Base-by-base conservation (phyloP, 148 eudicot genomes). In the Chenopodium suecicum region DNA sequence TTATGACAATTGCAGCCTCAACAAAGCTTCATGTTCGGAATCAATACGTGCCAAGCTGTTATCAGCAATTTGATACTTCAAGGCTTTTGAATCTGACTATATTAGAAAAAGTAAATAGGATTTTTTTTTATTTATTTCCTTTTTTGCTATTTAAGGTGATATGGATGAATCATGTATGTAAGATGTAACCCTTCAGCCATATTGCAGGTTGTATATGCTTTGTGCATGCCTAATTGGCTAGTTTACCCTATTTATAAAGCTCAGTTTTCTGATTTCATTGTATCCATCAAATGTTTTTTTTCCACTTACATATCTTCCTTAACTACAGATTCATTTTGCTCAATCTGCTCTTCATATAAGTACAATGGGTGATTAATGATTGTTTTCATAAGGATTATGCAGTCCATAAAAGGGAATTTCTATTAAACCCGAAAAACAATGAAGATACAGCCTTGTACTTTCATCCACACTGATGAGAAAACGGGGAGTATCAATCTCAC, bases 41-140 rank as follows among this genome's bases (percentile, higher is more conserved):
- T 81, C 78, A 7, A 81, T 94, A 29, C 94, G 93, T 5, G 78
- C 86, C 7, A 88, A 91, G 83, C 79, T 94, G 64, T 86, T 86
- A 20, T 89, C 90, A 82, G 93, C 88, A 41, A 79, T 79, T 52
- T 87, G 84, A 89, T 41, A 54, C 68, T 79, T 23, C 12, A 32
- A 25, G 19, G 46, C 44, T 17, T 60, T 1, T 16, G 19, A 2
- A 23, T 50, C 48, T 69, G 74, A 67, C 74, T 22, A 3, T n/a
- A 63, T 44, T 60, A 78, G 60, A 71, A 78, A 48, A 78, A 29
- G 74, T 48, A 29, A 31, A 47, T 78, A 7, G 46, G 72, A 23
- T 9, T 54, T 2, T 1, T 50, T 37, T n/a, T 16, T 54, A 1
- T 27, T 27, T 27, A 10, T 13, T 54, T 62, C 6, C 6, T 62